Evolutionary conservation across 2,329 filamentous ascomycete genomes (phyloP).

Genomic region (Achaetomium macrosporum): DNA sequence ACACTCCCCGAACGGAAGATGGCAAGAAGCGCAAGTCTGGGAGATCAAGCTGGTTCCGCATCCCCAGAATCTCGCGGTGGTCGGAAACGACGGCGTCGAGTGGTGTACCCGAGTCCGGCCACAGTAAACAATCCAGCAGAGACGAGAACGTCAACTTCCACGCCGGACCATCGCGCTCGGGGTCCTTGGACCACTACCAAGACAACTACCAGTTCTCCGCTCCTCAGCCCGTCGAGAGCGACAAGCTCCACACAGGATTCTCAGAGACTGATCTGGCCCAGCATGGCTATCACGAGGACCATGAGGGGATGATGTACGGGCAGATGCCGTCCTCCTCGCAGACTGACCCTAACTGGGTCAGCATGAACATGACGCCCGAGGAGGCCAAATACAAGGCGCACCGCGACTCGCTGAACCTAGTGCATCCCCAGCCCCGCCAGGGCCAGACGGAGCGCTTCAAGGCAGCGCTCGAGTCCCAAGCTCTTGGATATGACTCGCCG

Average conservation of each 20-base stretch:
- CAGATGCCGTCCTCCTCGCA: constrained; percentile 36
- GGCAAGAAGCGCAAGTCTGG: constrained; percentile 84
- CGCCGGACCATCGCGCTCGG: constrained; percentile 20
- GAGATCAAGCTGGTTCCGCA: constrained; percentile 64
- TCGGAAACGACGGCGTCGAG: constrained; percentile 93
- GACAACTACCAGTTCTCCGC: constrained; percentile 54
- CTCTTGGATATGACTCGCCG: constrained; percentile 58
- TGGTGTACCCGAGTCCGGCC: constrained; percentile 69
- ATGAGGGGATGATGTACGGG: constrained; percentile 20
- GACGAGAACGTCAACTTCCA: constrained; percentile 42
- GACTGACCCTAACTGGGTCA: constrained; percentile 17
- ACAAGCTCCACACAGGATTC: constrained; percentile 54
- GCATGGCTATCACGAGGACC: constrained; percentile 23
- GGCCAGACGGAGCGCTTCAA: constrained; percentile 71
- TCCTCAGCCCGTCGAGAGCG: constrained; percentile 42
- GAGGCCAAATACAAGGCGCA: constrained; percentile 79
- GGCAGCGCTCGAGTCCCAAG: constrained; percentile 66
- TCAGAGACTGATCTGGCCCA: constrained; percentile 45
- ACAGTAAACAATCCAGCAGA: constrained; percentile 54
- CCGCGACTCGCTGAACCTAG: constrained; percentile 71
- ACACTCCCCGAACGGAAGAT: constrained; percentile 70
- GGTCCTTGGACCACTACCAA: constrained; percentile 50
- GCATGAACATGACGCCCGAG: constrained; percentile 50
- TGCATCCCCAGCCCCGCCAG: constrained; percentile 71
- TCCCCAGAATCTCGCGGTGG: constrained; percentile 91